Base-by-base conservation (phyloP, 176 grass and related monocot species). In the Oropetium thomaeum region DNA sequence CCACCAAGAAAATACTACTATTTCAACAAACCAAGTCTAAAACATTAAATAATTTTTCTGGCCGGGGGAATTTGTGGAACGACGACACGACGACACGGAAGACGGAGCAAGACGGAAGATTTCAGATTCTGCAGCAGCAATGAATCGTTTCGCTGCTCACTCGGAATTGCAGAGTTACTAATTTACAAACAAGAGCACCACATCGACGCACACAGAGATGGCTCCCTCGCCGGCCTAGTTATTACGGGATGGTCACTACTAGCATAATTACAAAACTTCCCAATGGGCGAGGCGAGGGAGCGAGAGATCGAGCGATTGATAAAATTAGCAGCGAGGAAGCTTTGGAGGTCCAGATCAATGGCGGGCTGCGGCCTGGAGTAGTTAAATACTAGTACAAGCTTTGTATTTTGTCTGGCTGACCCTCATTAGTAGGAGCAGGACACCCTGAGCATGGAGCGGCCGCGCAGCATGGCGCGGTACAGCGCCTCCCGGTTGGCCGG, bases 401-500 rank as follows among this genome's bases (percentile, higher is more conserved):
- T n/a, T n/a, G n/a, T n/a, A n/a, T n/a, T n/a, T n/a, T 7, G 22
- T 11, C 8, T 25, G n/a, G n/a, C 52, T 25, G 53, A 23, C 53
- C 73, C 20, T 10, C 37, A 28, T 87, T 81, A 97, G 62, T 97
- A 93, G 69, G 85, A 84, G 63, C 71, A 97, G 65, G 93, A 30
- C 69, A 86, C 29, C 65, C 93, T 84, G 71, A 90, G 89, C 69
- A 92, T 81, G 75, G 58, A 57, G 57, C 93, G 87, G 65, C 74
- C 85, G 31, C 87, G 93, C 59, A 97, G 88, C 67, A 97, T 97
- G 75, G 90, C 90, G 19, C 87, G 87, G 83, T 93, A 97, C 45
- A 97, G 85, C 76, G 90, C 93, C 85, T 81, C 88, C 70, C 90
- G 72, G 66, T 97, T 97, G 37, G 90, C 93, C 54, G 93, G 93